These are phyloP conservation scores for Calophaca sinica DNA, from an alignment of 306 rosid species.

Conservation along the genomic window DNA sequence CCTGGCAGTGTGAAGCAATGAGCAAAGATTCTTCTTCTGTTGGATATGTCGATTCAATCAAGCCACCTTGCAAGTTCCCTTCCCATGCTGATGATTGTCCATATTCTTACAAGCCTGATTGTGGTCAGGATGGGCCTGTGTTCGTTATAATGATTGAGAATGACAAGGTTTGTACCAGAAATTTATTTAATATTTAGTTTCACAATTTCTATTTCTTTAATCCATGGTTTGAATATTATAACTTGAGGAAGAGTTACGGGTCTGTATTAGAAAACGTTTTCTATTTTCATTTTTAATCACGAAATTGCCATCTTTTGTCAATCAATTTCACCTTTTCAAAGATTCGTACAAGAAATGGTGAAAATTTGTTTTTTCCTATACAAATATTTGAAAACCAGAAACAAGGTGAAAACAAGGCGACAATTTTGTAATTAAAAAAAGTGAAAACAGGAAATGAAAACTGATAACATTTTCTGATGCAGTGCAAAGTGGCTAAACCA, in stretches of 20 bases:
- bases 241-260: too few species aligned
- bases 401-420: background rate
- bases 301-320: background rate
- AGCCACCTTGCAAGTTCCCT: constrained; percentile 92
- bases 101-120: constrained; percentile 70
- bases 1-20: constrained; percentile 98
- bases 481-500: too few species aligned
- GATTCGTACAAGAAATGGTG: too few species aligned
- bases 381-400: background rate
- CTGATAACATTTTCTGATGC: too few species aligned
- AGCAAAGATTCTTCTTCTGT: constrained; percentile 68
- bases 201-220: background rate
- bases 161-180: constrained; percentile 73
- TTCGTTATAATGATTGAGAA: constrained; percentile 88
- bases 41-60: constrained; percentile 57
- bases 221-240: background rate
- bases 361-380: too few species aligned
- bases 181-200: background rate
- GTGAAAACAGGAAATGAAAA: background rate
- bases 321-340: background rate
- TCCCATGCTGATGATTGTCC: constrained; percentile 85
- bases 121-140: constrained; percentile 82
- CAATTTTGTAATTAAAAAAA: background rate
- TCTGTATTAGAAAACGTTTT: background rate
- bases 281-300: background rate